Evolutionary conservation across 2,329 filamentous ascomycete genomes (phyloP).

Genomic region (Stemphylium vesicarium): DNA sequence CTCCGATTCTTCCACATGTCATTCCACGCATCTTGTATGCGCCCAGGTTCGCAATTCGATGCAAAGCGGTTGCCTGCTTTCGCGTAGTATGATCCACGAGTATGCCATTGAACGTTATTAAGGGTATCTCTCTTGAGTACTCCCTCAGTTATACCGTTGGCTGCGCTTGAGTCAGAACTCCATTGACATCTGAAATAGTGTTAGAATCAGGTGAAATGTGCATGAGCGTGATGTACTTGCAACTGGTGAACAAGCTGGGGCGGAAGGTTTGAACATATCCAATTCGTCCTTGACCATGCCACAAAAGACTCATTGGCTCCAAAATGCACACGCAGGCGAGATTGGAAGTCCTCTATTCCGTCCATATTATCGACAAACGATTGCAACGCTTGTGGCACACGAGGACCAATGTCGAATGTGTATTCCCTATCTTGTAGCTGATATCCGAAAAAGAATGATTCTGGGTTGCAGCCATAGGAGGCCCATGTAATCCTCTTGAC

Average conservation of each 20-base stretch:
- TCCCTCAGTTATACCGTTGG: constrained; percentile 16
- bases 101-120: constrained; percentile 28
- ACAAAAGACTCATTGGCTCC: constrained; percentile 32
- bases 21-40: constrained; percentile 17
- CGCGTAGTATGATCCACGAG: constrained; percentile 30
- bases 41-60: background rate
- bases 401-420: constrained; percentile 15
- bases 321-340: constrained; percentile 32
- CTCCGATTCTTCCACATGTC: constrained; percentile 21
- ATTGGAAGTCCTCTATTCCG: background rate
- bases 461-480: constrained; percentile 29
- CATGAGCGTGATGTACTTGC: background rate
- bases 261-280: constrained; percentile 28
- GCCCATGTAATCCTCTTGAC: constrained; percentile 32
- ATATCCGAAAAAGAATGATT: constrained; percentile 39
- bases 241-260: constrained; percentile 9
- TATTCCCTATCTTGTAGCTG: constrained; percentile 20
- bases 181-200: background rate
- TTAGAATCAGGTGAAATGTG: background rate
- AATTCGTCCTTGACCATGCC: constrained; percentile 25
- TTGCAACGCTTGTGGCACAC: constrained; percentile 12
- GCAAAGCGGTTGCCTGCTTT: constrained; percentile 6
- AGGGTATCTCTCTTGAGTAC: constrained; percentile 10
- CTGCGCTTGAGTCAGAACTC: constrained; percentile 9
- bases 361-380: constrained; percentile 14